Percentiles rank a stretch among this genome's conserved stretches.
Evolutionary conservation across 2,329 filamentous ascomycete genomes (phyloP).

Genomic region (Aspergillus pseudonomiae): DNA sequence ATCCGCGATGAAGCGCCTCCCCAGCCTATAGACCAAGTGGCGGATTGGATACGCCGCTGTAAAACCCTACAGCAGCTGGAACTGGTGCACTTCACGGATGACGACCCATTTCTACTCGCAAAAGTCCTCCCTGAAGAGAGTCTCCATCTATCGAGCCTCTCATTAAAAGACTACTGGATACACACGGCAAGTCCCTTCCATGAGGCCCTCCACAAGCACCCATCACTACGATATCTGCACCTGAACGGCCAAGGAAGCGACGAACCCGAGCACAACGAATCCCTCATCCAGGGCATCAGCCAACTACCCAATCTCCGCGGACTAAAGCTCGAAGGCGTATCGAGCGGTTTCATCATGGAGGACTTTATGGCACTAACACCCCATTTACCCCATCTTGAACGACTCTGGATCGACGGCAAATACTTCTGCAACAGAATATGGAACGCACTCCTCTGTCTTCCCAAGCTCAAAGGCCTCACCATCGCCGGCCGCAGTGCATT

Average conservation of each 20-base stretch:
- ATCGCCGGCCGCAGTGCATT: constrained; percentile 40
- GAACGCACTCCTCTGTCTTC: constrained; percentile 28
- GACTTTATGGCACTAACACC: constrained; percentile 33
- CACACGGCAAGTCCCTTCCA: constrained; percentile 29
- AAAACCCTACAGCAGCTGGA: constrained; percentile 53
- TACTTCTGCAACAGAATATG: constrained; percentile 33
- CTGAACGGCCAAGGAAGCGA: constrained; percentile 36
- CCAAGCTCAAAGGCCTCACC: constrained; percentile 31
- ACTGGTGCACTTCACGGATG: constrained; percentile 52
- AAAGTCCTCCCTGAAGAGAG: constrained; percentile 29
- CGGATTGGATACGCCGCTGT: constrained; percentile 61
- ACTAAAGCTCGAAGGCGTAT: constrained; percentile 38
- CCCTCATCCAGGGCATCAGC: constrained; percentile 34
- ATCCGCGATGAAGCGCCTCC: constrained; percentile 55
- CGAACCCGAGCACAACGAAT: constrained; percentile 27
- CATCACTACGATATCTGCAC: constrained; percentile 30
- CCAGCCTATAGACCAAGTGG: constrained; percentile 54
- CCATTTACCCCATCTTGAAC: constrained; percentile 34
- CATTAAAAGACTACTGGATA: constrained; percentile 33
- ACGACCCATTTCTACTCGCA: constrained; percentile 47
- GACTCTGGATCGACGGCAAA: constrained; percentile 37
- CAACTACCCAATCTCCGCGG: constrained; percentile 33
- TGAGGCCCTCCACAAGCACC: constrained; percentile 30
- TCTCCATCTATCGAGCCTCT: constrained; percentile 32
- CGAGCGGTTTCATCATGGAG: constrained; percentile 34